phyloP scores from a whole-genome alignment of 176 grass and related monocot species.

The Cenchrus americanus region DNA sequence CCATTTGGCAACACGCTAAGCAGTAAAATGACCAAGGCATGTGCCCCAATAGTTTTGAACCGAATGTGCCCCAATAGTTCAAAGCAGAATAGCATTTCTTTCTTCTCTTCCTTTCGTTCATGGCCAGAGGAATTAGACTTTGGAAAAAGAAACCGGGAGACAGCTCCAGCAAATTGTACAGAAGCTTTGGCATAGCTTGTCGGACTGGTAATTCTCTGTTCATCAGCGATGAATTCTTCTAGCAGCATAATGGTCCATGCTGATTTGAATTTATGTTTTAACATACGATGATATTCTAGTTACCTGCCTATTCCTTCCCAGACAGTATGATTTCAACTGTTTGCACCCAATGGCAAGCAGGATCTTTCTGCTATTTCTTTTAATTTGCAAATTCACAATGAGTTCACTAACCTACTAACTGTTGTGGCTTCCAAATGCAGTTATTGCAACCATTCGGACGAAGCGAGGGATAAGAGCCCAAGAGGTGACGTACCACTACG shows the following conservation, averaged over 20 bases:
- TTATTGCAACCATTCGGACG: too few species aligned
- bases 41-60: conserved; percentile 51
- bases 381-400: not conserved
- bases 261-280: conserved; percentile 22
- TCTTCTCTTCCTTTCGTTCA: conserved; percentile 39
- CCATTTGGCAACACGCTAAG: conserved; percentile 35
- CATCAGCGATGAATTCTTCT: conserved; percentile 17
- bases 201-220: conserved; percentile 34
- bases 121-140: conserved; percentile 47
- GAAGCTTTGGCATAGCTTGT: conserved; percentile 56
- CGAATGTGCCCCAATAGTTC: conserved; percentile 53
- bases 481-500: not conserved
- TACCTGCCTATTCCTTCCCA: not conserved
- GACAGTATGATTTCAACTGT: not conserved
- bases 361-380: not conserved
- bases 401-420: not conserved
- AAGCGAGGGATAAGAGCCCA: not conserved
- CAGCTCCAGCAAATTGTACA: conserved; percentile 57
- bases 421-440: not conserved
- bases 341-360: conserved; percentile 1
- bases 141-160: conserved; percentile 42
- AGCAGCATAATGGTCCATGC: conserved; percentile 17
- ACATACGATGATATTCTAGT: conserved; percentile 7
- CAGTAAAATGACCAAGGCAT: conserved; percentile 52
- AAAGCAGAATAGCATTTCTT: conserved; percentile 52